Evolutionary conservation across 1,284 basidiomycete species (phyloP).

Genomic region (Puccinia novopanici): DNA sequence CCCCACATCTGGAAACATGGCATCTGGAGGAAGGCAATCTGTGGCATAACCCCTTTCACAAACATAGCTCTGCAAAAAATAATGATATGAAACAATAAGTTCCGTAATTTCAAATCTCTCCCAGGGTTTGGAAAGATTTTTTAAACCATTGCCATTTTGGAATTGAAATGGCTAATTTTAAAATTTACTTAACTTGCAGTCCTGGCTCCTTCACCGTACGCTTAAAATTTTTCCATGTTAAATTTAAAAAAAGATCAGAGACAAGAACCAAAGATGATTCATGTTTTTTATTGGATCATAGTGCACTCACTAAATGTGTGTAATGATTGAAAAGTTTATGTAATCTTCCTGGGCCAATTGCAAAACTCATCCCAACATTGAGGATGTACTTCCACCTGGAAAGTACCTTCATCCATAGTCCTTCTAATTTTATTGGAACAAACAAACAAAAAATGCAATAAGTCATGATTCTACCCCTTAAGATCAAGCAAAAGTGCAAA

Average conservation of each 20-base stretch:
- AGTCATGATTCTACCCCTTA: too few species aligned
- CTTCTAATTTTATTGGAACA: not conserved
- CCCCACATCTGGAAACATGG: not conserved
- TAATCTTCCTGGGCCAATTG: not conserved
- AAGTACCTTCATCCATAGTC: conserved; percentile 6
- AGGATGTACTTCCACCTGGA: conserved; percentile 8
- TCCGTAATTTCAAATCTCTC: not conserved
- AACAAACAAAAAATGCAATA: not conserved
- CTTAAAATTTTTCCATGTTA: not conserved
- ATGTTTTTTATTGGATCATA: not conserved
- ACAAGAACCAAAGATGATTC: too few species aligned
- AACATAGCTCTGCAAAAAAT: conserved; percentile 18
- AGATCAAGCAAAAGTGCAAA: too few species aligned
- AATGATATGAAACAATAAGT: not conserved
- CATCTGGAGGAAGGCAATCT: conserved; percentile 12
- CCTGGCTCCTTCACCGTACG: conserved; percentile 7
- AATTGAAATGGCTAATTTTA: not conserved
- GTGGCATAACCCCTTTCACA: conserved; percentile 29
- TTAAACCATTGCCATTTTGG: not conserved
- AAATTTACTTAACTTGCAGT: conserved; percentile 6
- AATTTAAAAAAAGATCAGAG: not conserved
- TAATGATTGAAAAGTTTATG: conserved; percentile 21
- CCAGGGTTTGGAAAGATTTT: not conserved
- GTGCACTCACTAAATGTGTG: conserved; percentile 13
- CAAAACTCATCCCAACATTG: not conserved